Conservation (phyloP, 345 rosid genomes). For the Syzygium grande region DNA sequence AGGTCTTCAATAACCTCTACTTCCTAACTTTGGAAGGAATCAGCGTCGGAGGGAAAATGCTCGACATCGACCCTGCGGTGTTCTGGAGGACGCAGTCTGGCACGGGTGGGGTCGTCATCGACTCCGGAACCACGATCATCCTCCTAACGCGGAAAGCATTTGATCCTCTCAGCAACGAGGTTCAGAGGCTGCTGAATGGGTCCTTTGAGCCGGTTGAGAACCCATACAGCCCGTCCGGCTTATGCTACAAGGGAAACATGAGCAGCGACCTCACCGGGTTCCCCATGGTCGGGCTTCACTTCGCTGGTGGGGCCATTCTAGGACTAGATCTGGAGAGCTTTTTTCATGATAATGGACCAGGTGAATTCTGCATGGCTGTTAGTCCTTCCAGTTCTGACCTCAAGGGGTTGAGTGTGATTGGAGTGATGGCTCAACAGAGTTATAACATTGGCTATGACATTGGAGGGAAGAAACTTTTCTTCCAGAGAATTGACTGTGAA, state of each 20-base stretch:
- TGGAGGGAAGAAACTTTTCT: background rate
- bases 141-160: background rate
- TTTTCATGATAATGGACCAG: background rate
- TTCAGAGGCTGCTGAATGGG: background rate
- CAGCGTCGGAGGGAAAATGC: constrained; percentile 31
- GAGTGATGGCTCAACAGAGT: background rate
- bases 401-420: background rate
- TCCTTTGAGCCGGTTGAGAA: background rate
- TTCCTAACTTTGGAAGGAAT: constrained; percentile 39
- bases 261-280: background rate
- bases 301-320: background rate
- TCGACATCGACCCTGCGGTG: constrained; percentile 10
- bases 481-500: background rate
- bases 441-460: background rate
- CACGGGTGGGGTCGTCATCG: background rate
- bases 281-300: background rate
- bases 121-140: background rate
- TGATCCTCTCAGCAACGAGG: background rate
- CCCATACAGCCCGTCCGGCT: background rate
- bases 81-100: background rate
- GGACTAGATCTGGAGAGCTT: background rate
- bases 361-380: background rate
- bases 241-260: background rate
- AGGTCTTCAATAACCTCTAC: constrained; percentile 21
- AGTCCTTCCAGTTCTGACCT: background rate